phyloP scores from a whole-genome alignment of 192 early-diverging fungal species.

The Mortierella alpina region DNA sequence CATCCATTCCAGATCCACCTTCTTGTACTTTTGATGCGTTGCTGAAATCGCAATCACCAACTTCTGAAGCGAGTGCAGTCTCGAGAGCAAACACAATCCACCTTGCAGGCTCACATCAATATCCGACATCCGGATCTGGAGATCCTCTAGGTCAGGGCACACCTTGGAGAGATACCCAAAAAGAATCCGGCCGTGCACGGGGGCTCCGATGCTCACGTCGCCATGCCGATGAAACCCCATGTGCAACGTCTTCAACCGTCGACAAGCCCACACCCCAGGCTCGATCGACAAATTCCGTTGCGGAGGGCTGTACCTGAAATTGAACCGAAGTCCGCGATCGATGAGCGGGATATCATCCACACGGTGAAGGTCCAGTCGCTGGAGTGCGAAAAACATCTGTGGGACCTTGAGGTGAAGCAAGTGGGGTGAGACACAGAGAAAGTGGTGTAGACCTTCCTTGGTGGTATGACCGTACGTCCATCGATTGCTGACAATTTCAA shows the following conservation, averaged over 20 bases:
- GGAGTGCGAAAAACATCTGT: not conserved
- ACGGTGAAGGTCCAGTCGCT: constrained; percentile 2
- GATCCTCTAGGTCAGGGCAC: not conserved
- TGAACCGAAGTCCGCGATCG: not conserved
- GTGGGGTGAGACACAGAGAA: not conserved
- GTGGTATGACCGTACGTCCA: not conserved
- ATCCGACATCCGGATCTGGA: not conserved
- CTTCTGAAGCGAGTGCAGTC: too few relatives aligned
- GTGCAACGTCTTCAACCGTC: not conserved
- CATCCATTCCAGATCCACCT: too few relatives aligned
- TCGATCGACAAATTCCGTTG: not conserved
- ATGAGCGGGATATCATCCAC: not conserved
- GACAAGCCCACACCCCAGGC: not conserved
- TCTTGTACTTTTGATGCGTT: too few relatives aligned
- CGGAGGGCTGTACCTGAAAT: not conserved
- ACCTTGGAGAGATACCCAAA: constrained; percentile 6
- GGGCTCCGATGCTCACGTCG: not conserved
- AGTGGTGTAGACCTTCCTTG: not conserved
- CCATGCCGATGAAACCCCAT: not conserved
- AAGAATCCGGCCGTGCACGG: not conserved
- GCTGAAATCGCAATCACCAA: too few relatives aligned
- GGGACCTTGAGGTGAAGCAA: constrained; percentile 7
- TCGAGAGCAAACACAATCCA: too few relatives aligned
- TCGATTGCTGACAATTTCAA: not conserved
- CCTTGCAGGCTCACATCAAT: not conserved